Evolutionary conservation across 805 yeast species (phyloP).

Genomic region (Saccharomycopsis olivae): DNA sequence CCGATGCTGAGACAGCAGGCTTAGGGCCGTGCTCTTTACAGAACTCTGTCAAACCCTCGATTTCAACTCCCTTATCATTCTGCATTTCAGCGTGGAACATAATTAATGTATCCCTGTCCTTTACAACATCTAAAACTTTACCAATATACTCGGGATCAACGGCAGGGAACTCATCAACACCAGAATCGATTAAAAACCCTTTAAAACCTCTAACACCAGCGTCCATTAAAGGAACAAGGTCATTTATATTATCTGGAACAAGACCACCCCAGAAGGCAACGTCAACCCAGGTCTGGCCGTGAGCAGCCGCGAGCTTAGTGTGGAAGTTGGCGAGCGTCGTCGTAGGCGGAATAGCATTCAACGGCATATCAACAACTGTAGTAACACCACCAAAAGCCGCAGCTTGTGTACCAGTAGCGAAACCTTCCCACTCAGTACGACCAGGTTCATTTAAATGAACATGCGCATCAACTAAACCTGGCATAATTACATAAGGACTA

Average conservation of each 20-base stretch:
- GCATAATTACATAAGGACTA: slow-evolving; percentile 59
- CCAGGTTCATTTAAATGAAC: slow-evolving; percentile 96
- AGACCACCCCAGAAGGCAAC: slow-evolving; percentile 96
- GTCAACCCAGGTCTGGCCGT: slow-evolving; percentile 81
- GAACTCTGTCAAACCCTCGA: slow-evolving; percentile 16
- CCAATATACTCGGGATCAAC: slow-evolving; percentile 55
- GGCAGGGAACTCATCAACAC: slow-evolving; percentile 94
- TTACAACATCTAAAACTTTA: slow-evolving; percentile 52
- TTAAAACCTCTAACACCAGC: slow-evolving; percentile 93
- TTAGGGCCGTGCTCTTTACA: not conserved
- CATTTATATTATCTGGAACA: slow-evolving; percentile 64
- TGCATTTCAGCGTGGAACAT: slow-evolving; percentile 95
- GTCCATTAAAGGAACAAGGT: slow-evolving; percentile 63
- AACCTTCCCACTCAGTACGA: slow-evolving; percentile 98
- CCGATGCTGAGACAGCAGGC: not conserved
- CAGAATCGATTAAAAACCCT: slow-evolving; percentile 85
- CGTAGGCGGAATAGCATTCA: slow-evolving; percentile 93
- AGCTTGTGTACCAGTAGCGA: slow-evolving; percentile 89
- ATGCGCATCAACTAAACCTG: slow-evolving; percentile 90
- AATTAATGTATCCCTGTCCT: slow-evolving; percentile 55
- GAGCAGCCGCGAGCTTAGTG: slow-evolving; percentile 67
- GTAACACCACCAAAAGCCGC: slow-evolving; percentile 97
- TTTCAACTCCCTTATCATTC: slow-evolving; percentile 16
- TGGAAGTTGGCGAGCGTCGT: slow-evolving; percentile 72
- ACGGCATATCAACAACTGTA: slow-evolving; percentile 91